Base-by-base conservation (phyloP, 78 protist species). In the Cavenderia fasciculata region DNA sequence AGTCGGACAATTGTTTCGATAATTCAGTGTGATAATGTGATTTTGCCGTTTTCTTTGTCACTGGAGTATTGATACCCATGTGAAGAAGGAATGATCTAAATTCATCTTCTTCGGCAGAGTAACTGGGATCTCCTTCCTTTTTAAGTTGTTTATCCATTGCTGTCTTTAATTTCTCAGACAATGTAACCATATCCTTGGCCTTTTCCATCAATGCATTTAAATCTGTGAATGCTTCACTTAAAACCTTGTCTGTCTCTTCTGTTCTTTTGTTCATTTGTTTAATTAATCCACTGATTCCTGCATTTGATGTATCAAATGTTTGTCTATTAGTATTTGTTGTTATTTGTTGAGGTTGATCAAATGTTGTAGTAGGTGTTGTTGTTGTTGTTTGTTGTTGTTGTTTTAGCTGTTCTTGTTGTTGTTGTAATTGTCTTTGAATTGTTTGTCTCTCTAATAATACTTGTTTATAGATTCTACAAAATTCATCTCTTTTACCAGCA, bases 11-110 rank as follows among this genome's bases (percentile, higher is more conserved):
- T 59, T 86, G 85, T 36, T 65, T 73, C 23, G 85, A 47, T n/a
- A 86, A 44, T 66, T 86, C 78, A 6, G 63, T 59, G 52, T 74
- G 92, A 41, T 86, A 86, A 11, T 73, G 59, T 25, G 85, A 74
- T 43, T 65, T 65, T 23, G 92, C 92, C 43, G 85, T 62, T 41
- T 86, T 74, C 86, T 74, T 73, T 38, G 92, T 86, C 7, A 86
- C 92, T 19, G 85, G 92, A n/a, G 72, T 65, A 33, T 63, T 84
- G 6, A 86, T 74, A 72, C 92, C 92, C 92, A 86, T 86, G 31
- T 74, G 54, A 16, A 86, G 46, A 21, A 86, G 43, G 57, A 86
- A 74, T 38, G 59, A 41, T 46, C 84, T 44, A 31, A 86, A 63
- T 36, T 71, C 82, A 1, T 86, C 86, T 43, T 86, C 85, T 38